Evolutionary conservation across 306 rosid genomes (phyloP).

Genomic region (Mimosa bimucronata): DNA sequence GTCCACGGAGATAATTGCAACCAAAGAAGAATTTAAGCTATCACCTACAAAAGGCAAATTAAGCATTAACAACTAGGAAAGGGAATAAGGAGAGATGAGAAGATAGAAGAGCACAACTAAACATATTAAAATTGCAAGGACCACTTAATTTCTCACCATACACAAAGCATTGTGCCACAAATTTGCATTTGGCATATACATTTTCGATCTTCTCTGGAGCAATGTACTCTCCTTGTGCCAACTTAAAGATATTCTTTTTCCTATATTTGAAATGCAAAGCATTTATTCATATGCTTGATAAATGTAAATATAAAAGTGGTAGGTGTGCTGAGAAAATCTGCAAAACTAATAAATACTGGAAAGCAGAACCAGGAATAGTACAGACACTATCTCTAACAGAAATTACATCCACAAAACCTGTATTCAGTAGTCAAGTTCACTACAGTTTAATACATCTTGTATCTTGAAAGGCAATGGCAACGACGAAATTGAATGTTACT

Average conservation of each 20-base stretch:
- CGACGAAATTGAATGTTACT: not conserved
- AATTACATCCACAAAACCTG: conserved; percentile 6
- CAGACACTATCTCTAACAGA: not conserved
- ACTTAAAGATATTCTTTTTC: conserved; percentile 97
- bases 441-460: not conserved
- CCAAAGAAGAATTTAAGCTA: conserved; percentile 87
- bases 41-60: conserved; percentile 62
- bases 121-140: conserved; percentile 10
- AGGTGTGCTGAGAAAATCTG: conserved; percentile 7
- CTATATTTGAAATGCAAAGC: conserved; percentile 49
- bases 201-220: conserved; percentile 99
- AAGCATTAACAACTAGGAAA: conserved; percentile 41
- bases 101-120: not conserved
- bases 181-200: conserved; percentile 88
- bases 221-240: conserved; percentile 99
- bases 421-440: not conserved
- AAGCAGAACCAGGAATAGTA: conserved; percentile 3
- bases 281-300: conserved; percentile 22
- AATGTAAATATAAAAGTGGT: conserved; percentile 1
- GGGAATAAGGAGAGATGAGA: not conserved
- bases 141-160: conserved; percentile 70
- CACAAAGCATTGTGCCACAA: conserved; percentile 84
- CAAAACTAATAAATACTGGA: conserved; percentile 10
- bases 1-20: conserved; percentile 84
- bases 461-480: not conserved